Evolutionary conservation across 225 moss, liverwort and hornwort species (phyloP).

Genomic region (Straminergon stramineum): DNA sequence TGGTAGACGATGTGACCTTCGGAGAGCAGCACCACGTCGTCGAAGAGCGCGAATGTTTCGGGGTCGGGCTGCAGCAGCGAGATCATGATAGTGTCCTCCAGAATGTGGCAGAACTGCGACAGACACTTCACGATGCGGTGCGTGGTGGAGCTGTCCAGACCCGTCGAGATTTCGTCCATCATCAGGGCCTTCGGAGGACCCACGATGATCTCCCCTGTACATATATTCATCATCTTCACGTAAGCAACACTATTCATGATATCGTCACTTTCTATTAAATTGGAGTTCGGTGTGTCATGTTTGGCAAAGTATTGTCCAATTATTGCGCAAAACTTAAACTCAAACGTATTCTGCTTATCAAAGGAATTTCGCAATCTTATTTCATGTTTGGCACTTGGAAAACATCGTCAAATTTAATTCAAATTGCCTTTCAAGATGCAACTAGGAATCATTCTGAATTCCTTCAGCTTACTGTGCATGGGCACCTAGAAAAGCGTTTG

Average conservation of each 20-base stretch:
- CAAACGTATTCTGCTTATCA: neutral
- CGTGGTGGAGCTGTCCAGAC: slow-evolving; percentile 87
- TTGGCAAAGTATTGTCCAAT: neutral
- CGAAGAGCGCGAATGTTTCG: slow-evolving; percentile 76
- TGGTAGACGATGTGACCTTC: slow-evolving; percentile 76
- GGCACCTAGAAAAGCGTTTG: neutral
- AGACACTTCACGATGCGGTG: slow-evolving; percentile 71
- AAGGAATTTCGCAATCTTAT: neutral
- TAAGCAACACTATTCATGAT: neutral
- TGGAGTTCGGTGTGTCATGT: neutral
- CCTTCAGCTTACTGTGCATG: neutral
- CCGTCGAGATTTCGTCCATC: slow-evolving; percentile 96
- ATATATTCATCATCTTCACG: neutral
- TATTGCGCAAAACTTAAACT: neutral
- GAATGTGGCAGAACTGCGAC: slow-evolving; percentile 57
- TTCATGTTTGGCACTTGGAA: neutral
- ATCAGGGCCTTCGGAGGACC: slow-evolving; percentile 72
- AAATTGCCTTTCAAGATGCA: neutral
- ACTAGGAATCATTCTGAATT: neutral
- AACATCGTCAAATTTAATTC: neutral
- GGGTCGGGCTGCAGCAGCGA: slow-evolving; percentile 86
- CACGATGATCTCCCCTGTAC: slow-evolving; percentile 76
- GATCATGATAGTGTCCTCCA: slow-evolving; percentile 58
- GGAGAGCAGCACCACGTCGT: slow-evolving; percentile 66
- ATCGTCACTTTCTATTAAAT: neutral